phyloP scores from a whole-genome alignment of 2,329 filamentous ascomycete species.

The Trichophyton verrucosum region DNA sequence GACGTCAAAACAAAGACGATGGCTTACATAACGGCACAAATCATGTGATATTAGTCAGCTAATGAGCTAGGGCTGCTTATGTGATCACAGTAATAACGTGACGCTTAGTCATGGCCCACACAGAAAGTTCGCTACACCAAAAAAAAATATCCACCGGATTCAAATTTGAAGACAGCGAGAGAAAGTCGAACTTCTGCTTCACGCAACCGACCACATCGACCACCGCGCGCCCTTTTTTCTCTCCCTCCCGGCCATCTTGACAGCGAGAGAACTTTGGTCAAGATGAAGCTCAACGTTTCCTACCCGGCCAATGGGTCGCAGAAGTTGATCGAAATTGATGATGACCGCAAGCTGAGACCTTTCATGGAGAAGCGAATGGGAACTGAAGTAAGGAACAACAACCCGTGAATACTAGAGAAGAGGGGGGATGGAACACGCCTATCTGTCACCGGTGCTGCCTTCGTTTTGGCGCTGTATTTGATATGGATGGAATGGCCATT shows the following conservation, averaged over 20 bases:
- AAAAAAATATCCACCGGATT: constrained; percentile 22
- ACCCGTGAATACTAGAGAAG: background rate
- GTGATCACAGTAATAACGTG: background rate
- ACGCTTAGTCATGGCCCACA: constrained; percentile 27
- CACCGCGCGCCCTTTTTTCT: constrained; percentile 27
- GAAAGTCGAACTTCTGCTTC: constrained; percentile 5
- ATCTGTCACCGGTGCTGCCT: background rate
- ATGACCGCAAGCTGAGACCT: constrained; percentile 97
- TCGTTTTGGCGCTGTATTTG: background rate
- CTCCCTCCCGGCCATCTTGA: constrained; percentile 38
- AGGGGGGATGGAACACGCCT: background rate
- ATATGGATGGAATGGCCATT: background rate
- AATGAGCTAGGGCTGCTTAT: constrained; percentile 15
- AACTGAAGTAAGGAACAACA: constrained; percentile 33
- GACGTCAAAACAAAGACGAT: background rate
- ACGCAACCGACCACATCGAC: constrained; percentile 19
- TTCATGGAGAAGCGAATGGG: constrained; percentile 96
- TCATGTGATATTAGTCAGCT: background rate
- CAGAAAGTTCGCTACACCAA: constrained; percentile 29
- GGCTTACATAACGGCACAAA: background rate
- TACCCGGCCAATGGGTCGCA: constrained; percentile 99
- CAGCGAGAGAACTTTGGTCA: constrained; percentile 36
- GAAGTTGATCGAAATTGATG: constrained; percentile 97
- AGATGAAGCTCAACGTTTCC: constrained; percentile 68
- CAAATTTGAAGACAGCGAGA: constrained; percentile 14